Base-by-base conservation (phyloP, 768 basidiomycete species). In the Strobilomyces confusus region DNA sequence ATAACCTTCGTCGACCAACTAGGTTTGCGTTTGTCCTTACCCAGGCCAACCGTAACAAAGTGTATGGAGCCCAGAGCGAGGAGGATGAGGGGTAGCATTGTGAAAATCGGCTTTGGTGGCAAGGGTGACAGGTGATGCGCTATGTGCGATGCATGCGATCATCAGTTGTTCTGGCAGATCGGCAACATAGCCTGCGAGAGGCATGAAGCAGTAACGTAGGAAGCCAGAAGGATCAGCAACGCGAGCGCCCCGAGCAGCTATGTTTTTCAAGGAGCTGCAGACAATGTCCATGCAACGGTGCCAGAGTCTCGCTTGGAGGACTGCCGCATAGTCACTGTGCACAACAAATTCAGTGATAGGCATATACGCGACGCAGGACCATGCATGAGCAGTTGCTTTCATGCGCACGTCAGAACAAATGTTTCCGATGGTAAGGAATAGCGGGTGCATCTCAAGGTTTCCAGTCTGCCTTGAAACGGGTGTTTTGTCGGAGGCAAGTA, bases 101-200 rank as follows among this genome's bases (percentile, higher is more conserved):
- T 3, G 4, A 9, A 43, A 43, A 4, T 43, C 15, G 1, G 23
- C 1, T 29, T 17, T 26, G 5, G 26, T 26, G 17, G 42, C 26
- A 9, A 17, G 14, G 8, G 59, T 57, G 0, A 62, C 12, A 3
- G 63, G 63, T 0, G 62, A 66, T 1, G 51, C 30, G 5, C 46
- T 61, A 2, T 49, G 44, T 17, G 51, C 29, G 0, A 60, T 34
- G 5, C 61, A 54, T 1, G 61, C 49, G 13, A 65, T 45, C 20
- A 53, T 49, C 9, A 33, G 49, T 42, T 36, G 59, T 41, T 57
- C 58, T 5, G 57, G 59, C 0, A 61, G 49, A 26, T 65, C 60
- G 0, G 56, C 58, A 1, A 23, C 15, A 13, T 34, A 36, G 1
- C 13, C 22, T 2, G 25, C 20, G 6, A 26, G 34, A 1, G 25